These are phyloP conservation scores for Kalanchoe fedtschenkoi DNA, from an alignment of 164 flowering plant genomes.

Conservation along the genomic window DNA sequence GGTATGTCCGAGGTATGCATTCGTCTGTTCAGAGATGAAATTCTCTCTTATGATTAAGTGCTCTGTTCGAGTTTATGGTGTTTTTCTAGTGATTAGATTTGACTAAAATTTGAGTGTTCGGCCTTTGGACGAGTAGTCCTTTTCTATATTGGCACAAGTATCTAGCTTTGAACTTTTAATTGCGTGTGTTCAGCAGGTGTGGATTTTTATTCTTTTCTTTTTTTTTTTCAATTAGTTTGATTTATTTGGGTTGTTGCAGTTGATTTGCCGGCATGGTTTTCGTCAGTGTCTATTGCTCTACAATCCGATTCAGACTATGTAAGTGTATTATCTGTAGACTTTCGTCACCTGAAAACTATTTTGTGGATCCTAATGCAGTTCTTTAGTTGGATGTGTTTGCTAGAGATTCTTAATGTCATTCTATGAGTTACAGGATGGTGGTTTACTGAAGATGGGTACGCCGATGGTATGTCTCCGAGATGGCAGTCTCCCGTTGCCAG, in stretches of 20 bases:
- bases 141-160: not conserved
- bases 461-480: conserved; percentile 70
- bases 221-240: conserved; percentile 9
- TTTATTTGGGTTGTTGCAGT: conserved; percentile 41
- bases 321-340: conserved; percentile 26
- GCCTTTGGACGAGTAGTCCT: not conserved
- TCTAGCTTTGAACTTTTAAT: too few species aligned
- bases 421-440: not conserved
- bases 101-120: not conserved
- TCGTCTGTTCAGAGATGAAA: too few species aligned
- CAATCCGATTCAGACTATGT: conserved; percentile 61
- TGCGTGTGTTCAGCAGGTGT: too few species aligned
- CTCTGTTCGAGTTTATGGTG: not conserved
- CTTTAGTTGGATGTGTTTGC: not conserved
- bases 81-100: not conserved
- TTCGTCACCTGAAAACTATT: not conserved
- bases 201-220: too few species aligned
- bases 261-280: conserved; percentile 82
- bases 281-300: conserved; percentile 48
- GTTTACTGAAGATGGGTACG: conserved; percentile 6
- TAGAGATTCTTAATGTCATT: not conserved
- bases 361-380: not conserved
- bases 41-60: not conserved
- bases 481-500: conserved; percentile 86
- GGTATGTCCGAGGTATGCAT: conserved; percentile 81